Conservation (phyloP, 2,329 filamentous ascomycete species). For the Passalora sequoiae region DNA sequence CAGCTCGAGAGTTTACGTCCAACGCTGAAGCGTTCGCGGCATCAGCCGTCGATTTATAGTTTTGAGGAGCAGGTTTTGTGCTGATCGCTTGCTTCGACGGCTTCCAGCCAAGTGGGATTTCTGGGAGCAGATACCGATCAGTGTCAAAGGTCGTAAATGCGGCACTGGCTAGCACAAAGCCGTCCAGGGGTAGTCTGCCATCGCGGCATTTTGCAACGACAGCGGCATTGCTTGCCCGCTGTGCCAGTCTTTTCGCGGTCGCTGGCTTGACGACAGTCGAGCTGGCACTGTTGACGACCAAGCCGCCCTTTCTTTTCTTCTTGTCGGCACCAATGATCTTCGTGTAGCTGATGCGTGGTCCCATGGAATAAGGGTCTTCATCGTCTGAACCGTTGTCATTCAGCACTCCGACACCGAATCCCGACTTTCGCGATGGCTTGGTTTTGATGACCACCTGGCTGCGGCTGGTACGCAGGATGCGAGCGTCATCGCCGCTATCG, state of each 20-base stretch:
- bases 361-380: conserved; percentile 88
- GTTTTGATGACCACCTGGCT: conserved; percentile 32
- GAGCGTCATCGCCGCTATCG: conserved; percentile 28
- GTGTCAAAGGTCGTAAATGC: conserved; percentile 39
- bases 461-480: conserved; percentile 29
- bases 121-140: conserved; percentile 57
- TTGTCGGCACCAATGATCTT: conserved; percentile 75
- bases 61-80: conserved; percentile 19
- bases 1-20: conserved; percentile 70
- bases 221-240: conserved; percentile 33
- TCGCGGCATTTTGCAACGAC: conserved; percentile 71
- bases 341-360: conserved; percentile 84
- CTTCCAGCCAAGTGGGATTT: conserved; percentile 69
- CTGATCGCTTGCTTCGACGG: conserved; percentile 46
- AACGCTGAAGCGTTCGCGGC: conserved; percentile 71
- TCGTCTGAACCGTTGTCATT: conserved; percentile 95
- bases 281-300: conserved; percentile 24
- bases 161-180: conserved; percentile 66
- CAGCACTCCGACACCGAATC: conserved; percentile 80
- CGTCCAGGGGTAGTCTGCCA: conserved; percentile 70
- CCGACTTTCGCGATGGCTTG: conserved; percentile 57
- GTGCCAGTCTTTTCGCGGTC: conserved; percentile 61
- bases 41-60: conserved; percentile 65
- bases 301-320: conserved; percentile 59
- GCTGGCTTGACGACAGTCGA: conserved; percentile 46